These are phyloP conservation scores for Yamadazyma kitorensis DNA, from an alignment of 805 yeast species.

Conservation along the genomic window DNA sequence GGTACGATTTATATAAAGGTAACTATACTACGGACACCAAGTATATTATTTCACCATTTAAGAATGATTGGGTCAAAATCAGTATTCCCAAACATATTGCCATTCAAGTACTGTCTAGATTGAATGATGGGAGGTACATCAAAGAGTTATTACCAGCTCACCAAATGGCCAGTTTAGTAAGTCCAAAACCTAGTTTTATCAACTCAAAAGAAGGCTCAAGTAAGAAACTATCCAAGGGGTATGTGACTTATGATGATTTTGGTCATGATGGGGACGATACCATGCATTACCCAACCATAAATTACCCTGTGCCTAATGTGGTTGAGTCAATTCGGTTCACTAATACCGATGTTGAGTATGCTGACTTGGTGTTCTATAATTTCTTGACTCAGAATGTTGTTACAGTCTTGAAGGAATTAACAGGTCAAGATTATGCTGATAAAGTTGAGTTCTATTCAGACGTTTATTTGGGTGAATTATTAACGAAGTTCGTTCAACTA, in stretches of 20 bases:
- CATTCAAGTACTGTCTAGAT: slow-evolving; percentile 43
- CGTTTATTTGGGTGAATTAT: slow-evolving; percentile 30
- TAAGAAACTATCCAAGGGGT: slow-evolving; percentile 54
- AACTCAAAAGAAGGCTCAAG: slow-evolving; percentile 1
- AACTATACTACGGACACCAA: slow-evolving; percentile 77
- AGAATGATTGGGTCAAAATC: slow-evolving; percentile 72
- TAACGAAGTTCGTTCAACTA: slow-evolving; percentile 27
- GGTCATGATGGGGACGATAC: slow-evolving; percentile 87
- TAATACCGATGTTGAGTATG: slow-evolving; percentile 48
- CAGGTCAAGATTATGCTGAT: slow-evolving; percentile 16
- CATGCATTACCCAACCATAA: slow-evolving; percentile 59
- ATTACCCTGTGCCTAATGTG: slow-evolving; percentile 74
- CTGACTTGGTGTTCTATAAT: slow-evolving; percentile 77
- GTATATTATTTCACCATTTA: slow-evolving; percentile 82
- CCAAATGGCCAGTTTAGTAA: slow-evolving; percentile 13
- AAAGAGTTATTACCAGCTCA: slow-evolving; percentile 20
- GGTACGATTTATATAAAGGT: slow-evolving; percentile 85
- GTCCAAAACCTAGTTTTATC: not conserved
- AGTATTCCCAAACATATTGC: slow-evolving; percentile 61
- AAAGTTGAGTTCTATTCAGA: slow-evolving; percentile 27
- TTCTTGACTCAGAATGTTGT: slow-evolving; percentile 51
- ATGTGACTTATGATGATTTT: slow-evolving; percentile 77
- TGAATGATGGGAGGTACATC: slow-evolving; percentile 58
- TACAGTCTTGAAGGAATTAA: slow-evolving; percentile 29
- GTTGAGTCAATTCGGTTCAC: slow-evolving; percentile 50